Conservation (phyloP, 1,139 yeast genomes). For the Pichia sp. region DNA sequence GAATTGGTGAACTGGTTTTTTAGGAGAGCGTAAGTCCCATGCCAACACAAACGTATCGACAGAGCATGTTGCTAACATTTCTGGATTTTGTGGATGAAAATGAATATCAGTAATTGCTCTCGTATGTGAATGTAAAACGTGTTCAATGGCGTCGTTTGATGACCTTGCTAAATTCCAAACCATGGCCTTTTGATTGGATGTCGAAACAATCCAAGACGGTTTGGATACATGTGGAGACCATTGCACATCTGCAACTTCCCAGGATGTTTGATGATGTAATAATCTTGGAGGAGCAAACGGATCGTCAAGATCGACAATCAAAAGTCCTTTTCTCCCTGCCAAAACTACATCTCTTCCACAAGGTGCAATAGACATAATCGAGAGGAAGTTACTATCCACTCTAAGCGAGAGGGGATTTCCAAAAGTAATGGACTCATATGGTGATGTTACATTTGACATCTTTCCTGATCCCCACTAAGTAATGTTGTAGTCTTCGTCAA, state of each 20-base stretch:
- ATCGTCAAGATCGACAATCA: constrained; percentile 86
- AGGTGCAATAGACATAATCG: constrained; percentile 81
- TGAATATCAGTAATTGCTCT: constrained; percentile 95
- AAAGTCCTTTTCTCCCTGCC: constrained; percentile 84
- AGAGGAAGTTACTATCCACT: constrained; percentile 56
- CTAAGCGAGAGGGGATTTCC: constrained; percentile 75
- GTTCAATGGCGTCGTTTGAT: constrained; percentile 71
- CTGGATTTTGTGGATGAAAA: constrained; percentile 84
- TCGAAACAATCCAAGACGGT: constrained; percentile 88
- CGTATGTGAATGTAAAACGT: constrained; percentile 80
- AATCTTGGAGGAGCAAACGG: constrained; percentile 94
- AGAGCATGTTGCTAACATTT: constrained; percentile 86
- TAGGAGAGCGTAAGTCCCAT: constrained; percentile 87
- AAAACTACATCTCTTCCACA: constrained; percentile 89
- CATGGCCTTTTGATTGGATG: constrained; percentile 90
- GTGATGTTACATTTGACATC: constrained; percentile 14
- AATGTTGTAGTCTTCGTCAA: too few species aligned
- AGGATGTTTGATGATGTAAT: constrained; percentile 84
- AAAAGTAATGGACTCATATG: constrained; percentile 38
- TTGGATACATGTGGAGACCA: constrained; percentile 89
- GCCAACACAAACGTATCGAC: constrained; percentile 80
- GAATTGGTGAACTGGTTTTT: constrained; percentile 62
- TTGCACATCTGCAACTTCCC: constrained; percentile 99
- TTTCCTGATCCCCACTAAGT: neutral
- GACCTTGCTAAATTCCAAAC: constrained; percentile 86